Conservation (phyloP, 2,329 filamentous ascomycete species). For the Penicillium sp. region DNA sequence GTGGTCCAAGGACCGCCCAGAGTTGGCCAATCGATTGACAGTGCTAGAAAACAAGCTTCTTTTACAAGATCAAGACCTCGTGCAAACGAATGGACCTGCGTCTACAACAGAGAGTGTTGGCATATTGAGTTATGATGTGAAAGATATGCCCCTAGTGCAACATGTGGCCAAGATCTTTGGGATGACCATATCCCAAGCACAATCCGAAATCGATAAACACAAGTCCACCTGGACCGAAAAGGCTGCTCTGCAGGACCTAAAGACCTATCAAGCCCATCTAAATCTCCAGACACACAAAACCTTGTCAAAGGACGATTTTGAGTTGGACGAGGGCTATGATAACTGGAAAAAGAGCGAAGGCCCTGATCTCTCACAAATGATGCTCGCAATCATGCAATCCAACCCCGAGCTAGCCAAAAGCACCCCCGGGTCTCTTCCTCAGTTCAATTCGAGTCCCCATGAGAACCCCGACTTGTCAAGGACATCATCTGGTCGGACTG, state of each 20-base stretch:
- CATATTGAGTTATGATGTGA: constrained; percentile 85
- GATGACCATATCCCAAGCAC: constrained; percentile 72
- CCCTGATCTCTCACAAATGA: constrained; percentile 85
- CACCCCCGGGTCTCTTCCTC: constrained; percentile 60
- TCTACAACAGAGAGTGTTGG: constrained; percentile 76
- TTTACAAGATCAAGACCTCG: constrained; percentile 87
- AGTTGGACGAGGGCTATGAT: constrained; percentile 81
- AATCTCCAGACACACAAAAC: constrained; percentile 76
- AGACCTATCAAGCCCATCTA: constrained; percentile 86
- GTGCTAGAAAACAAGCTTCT: constrained; percentile 91
- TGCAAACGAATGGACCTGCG: constrained; percentile 57
- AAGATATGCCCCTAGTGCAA: constrained; percentile 93
- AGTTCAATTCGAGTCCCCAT: constrained; percentile 49
- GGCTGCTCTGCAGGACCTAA: constrained; percentile 84
- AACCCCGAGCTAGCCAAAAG: constrained; percentile 82
- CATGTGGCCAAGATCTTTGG: constrained; percentile 84
- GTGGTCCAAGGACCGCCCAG: constrained; percentile 78
- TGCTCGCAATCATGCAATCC: constrained; percentile 82
- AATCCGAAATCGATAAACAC: constrained; percentile 81
- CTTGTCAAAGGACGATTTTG: constrained; percentile 80
- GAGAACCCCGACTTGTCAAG: constrained; percentile 48
- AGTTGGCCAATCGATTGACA: constrained; percentile 73
- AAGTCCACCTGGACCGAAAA: constrained; percentile 84
- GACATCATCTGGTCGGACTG: constrained; percentile 45
- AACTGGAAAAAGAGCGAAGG: constrained; percentile 88